Evolutionary conservation across 1,139 yeast genomes (phyloP).

Genomic region (Keqinozyma sinolaborantium): DNA sequence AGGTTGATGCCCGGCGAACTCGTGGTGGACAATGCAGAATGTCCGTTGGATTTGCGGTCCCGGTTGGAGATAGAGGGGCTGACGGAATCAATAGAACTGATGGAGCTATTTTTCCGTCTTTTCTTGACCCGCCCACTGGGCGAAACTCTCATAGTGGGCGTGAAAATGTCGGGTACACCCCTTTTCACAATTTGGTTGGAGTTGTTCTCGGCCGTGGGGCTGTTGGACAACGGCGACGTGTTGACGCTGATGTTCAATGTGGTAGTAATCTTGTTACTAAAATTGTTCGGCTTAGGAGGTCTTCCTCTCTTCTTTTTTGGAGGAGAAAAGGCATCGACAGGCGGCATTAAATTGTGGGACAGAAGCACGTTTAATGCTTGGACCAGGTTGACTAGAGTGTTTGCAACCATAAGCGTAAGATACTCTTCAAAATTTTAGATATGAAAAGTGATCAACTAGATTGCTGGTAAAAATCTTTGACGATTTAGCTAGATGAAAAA

Average conservation of each 20-base stretch:
- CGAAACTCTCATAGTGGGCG: conserved; percentile 45
- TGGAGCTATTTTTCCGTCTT: conserved; percentile 9
- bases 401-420: conserved; percentile 4
- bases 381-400: conserved; percentile 5
- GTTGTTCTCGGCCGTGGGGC: conserved; percentile 34
- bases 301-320: conserved; percentile 43
- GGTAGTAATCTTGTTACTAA: conserved; percentile 37
- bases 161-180: conserved; percentile 46
- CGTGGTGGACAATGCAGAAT: not conserved
- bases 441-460: no score
- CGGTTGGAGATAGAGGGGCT: conserved; percentile 3
- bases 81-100: conserved; percentile 8
- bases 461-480: no score
- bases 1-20: conserved; percentile 18
- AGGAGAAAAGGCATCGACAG: conserved; percentile 13
- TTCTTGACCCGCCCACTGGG: conserved; percentile 22
- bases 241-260: conserved; percentile 43
- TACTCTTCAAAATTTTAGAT: conserved; percentile 1
- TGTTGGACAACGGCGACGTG: conserved; percentile 28
- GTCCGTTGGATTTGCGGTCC: not conserved
- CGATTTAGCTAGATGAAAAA: no score
- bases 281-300: conserved; percentile 45
- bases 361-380: conserved; percentile 3
- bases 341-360: conserved; percentile 4
- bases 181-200: conserved; percentile 36